Evolutionary conservation across 495 filamentous ascomycete genomes (phyloP).

Genomic region (Filosporella fistucella): DNA sequence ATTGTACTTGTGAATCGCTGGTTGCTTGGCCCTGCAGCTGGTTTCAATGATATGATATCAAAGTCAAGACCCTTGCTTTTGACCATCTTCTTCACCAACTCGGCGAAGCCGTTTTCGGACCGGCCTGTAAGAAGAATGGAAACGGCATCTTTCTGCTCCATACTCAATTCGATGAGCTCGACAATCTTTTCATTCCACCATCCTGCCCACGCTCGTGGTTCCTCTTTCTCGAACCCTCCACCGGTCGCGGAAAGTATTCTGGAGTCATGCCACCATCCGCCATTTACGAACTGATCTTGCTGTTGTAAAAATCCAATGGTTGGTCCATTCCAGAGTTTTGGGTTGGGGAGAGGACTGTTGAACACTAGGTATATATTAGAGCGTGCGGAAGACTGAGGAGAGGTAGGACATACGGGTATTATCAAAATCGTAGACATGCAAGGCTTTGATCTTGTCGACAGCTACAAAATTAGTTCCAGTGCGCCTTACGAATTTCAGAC

Average conservation of each 20-base stretch:
- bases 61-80: conserved; percentile 75
- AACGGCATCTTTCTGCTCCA: conserved; percentile 82
- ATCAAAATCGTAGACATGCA: conserved; percentile 98
- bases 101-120: conserved; percentile 66
- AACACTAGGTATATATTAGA: conserved; percentile 58
- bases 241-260: conserved; percentile 83
- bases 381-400: not conserved
- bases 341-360: conserved; percentile 82
- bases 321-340: conserved; percentile 74
- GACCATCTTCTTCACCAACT: conserved; percentile 80
- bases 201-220: conserved; percentile 77
- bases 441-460: conserved; percentile 62
- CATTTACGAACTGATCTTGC: conserved; percentile 71
- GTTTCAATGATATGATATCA: conserved; percentile 87
- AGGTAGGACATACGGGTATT: conserved; percentile 71
- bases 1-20: conserved; percentile 76
- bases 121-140: conserved; percentile 89
- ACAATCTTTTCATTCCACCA: conserved; percentile 99
- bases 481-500: too few relatives aligned
- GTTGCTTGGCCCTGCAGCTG: conserved; percentile 69
- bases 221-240: conserved; percentile 77
- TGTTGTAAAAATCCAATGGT: conserved; percentile 73
- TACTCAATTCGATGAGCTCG: conserved; percentile 73
- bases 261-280: conserved; percentile 97
- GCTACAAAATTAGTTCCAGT: too few relatives aligned